phyloP scores from a whole-genome alignment of 768 basidiomycete species.

The Phanerochaete carnosa region DNA sequence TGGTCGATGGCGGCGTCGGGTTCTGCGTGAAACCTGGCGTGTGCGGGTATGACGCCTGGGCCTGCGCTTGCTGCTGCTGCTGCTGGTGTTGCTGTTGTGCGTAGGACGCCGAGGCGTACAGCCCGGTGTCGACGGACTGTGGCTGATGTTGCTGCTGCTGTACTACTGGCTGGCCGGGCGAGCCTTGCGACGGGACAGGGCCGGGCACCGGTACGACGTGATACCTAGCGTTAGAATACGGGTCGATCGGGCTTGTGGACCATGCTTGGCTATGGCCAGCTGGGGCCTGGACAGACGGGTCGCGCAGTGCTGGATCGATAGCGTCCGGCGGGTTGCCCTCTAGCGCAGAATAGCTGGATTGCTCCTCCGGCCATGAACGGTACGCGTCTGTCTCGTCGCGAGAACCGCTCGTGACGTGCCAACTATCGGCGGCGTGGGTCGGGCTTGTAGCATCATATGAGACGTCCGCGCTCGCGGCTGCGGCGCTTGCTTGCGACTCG shows the following conservation, averaged over 20 bases:
- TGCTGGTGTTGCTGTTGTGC: constrained; percentile 32
- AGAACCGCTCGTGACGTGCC: constrained; percentile 19
- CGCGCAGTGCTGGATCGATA: constrained; percentile 17
- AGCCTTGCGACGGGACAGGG: constrained; percentile 9
- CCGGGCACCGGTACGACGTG: constrained; percentile 18
- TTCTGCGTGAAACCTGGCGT: background rate
- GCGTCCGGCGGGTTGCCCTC: constrained; percentile 13
- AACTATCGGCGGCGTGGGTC: constrained; percentile 15
- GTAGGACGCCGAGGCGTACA: constrained; percentile 29
- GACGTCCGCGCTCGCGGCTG: constrained; percentile 7
- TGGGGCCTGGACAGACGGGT: constrained; percentile 8
- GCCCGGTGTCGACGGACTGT: constrained; percentile 29
- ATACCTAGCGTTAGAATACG: constrained; percentile 9
- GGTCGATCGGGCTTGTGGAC: constrained; percentile 8
- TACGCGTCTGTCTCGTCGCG: constrained; percentile 20
- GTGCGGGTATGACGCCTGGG: constrained; percentile 23
- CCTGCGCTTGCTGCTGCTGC: constrained; percentile 22
- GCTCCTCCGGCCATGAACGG: constrained; percentile 23
- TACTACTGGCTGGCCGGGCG: constrained; percentile 9
- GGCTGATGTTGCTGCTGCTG: constrained; percentile 25
- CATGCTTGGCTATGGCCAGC: background rate
- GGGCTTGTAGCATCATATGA: constrained; percentile 6
- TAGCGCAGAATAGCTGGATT: constrained; percentile 15
- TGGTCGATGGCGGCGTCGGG: constrained; percentile 26
- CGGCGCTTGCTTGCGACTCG: constrained; percentile 1